phyloP scores from a whole-genome alignment of 1,284 basidiomycete genomes.

The Trametes polyzona region DNA sequence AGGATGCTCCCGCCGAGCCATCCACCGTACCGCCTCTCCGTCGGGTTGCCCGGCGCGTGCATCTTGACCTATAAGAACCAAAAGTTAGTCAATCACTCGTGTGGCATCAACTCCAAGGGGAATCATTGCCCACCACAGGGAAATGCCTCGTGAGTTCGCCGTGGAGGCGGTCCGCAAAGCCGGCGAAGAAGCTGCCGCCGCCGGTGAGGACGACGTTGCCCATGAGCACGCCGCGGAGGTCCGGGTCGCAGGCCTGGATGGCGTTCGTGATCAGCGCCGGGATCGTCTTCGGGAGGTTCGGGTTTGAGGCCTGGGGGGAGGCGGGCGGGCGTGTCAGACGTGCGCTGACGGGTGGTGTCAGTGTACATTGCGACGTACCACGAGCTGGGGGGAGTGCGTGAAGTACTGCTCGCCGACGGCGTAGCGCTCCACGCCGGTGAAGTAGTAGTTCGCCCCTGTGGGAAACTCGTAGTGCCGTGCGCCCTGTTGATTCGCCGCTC shows the following conservation, averaged over 20 bases:
- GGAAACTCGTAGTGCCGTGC: slow-evolving; percentile 91
- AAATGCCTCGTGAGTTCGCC: slow-evolving; percentile 80
- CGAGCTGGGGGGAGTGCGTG: slow-evolving; percentile 71
- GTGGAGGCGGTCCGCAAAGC: slow-evolving; percentile 85
- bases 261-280: slow-evolving; percentile 81
- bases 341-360: not conserved
- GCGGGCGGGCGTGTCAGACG: not conserved
- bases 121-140: slow-evolving; percentile 67
- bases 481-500: slow-evolving; percentile 56
- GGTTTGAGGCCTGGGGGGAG: slow-evolving; percentile 58
- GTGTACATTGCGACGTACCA: slow-evolving; percentile 55
- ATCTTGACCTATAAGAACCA: slow-evolving; percentile 70
- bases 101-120: too few relatives aligned
- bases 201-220: slow-evolving; percentile 96
- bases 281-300: slow-evolving; percentile 75
- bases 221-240: slow-evolving; percentile 88
- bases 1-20: slow-evolving; percentile 96
- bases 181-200: slow-evolving; percentile 86
- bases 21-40: slow-evolving; percentile 86
- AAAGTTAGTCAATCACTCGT: not conserved
- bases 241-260: slow-evolving; percentile 87
- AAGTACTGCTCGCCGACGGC: slow-evolving; percentile 91
- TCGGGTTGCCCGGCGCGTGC: slow-evolving; percentile 86
- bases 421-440: slow-evolving; percentile 78
- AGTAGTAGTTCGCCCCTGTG: slow-evolving; percentile 88